Percentiles rank a stretch among this genome's conserved stretches.
Conservation (phyloP, 2,329 filamentous ascomycete species). For the Alternaria consortialis region DNA sequence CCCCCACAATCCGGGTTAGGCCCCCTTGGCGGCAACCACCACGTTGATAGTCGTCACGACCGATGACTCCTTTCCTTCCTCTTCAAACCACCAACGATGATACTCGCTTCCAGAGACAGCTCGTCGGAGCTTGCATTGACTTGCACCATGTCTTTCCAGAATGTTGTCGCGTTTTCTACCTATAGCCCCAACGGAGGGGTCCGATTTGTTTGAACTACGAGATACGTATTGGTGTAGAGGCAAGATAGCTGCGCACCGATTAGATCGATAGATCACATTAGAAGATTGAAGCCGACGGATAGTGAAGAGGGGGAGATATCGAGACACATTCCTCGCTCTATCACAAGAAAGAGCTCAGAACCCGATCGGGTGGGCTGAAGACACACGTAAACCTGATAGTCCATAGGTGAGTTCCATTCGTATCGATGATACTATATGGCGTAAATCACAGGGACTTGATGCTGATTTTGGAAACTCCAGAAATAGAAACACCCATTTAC, state of each 20-base stretch:
- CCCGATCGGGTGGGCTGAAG: background rate
- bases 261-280: conserved; percentile 17
- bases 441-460: background rate
- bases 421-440: background rate
- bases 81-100: conserved; percentile 41
- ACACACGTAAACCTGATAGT: conserved; percentile 8
- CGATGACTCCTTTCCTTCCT: conserved; percentile 38
- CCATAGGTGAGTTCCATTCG: conserved; percentile 13
- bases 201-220: conserved; percentile 52
- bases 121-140: conserved; percentile 35
- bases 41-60: conserved; percentile 15
- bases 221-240: conserved; percentile 40
- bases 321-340: background rate
- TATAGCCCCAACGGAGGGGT: conserved; percentile 67
- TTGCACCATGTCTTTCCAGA: conserved; percentile 30
- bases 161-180: conserved; percentile 41
- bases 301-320: background rate
- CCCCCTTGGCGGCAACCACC: conserved; percentile 28
- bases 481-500: background rate
- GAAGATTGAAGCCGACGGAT: background rate
- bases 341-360: background rate
- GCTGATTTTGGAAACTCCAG: conserved; percentile 6
- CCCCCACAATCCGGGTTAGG: conserved; percentile 22
- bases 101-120: conserved; percentile 31
- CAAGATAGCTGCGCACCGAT: conserved; percentile 39